Base-by-base conservation (phyloP, 306 rosid genomes). In the Vigna reflexopilosa region DNA sequence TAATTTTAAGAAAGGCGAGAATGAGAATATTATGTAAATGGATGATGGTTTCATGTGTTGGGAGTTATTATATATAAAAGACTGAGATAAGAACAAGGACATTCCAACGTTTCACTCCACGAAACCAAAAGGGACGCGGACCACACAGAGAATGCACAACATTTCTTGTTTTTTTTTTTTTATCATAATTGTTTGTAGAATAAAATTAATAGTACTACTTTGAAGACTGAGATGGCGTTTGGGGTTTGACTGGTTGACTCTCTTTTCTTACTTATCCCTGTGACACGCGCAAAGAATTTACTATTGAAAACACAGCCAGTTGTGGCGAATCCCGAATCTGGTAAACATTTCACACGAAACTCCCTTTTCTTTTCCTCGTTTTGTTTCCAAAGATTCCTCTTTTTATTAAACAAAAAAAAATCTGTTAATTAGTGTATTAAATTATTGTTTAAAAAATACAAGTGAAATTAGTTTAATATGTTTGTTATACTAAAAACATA, bases 241-340 rank as follows among this genome's bases (percentile, higher is more conserved):
- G 14, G 51, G 19, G 28, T 86, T 78, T 86, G 90, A 83, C 90
- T 69, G 47, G 30, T 70, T 45, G 84, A 86, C 81, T 77, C 79
- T 34, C 59, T 9, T 17, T 77, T 73, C 81, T 34, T 66, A 9
- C n/a, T 73, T 54, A 62, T 70, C 73, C 62, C 16, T 65, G 10
- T 52, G 36, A 49, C 59, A 59, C 81, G 72, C 64, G 67, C 79
- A 45, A 45, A 64, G 72, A 42, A 30, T 44, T 13, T 6, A 11
- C 54, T 52, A 1, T 34, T 72, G 73, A 73, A 61, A 51, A 16
- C 17, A 16, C 34, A 50, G 67, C 82, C 11, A 19, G 24, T 70
- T 20, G 65, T 48, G 72, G 9, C 49, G 49, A 26, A 48, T 59
- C 64, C 48, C 0, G 20, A 19, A 6, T 61, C 51, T 49, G 2